A percentile compares a stretch with the other conserved stretches of the same genome.
Conservation (phyloP, 345 rosid genomes). For the Lepidium didymum region DNA sequence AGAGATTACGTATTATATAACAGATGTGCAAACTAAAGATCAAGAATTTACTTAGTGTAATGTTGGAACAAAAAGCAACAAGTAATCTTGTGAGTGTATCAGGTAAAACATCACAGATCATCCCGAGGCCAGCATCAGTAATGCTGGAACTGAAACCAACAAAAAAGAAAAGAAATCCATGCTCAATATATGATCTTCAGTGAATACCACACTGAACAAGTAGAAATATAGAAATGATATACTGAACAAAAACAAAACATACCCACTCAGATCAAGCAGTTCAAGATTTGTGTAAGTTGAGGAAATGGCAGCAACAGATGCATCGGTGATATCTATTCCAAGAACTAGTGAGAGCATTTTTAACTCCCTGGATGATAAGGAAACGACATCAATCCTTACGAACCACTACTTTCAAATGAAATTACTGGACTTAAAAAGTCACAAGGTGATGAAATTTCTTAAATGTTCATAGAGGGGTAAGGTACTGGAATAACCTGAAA, state of each 20-base stretch:
- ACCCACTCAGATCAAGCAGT: constrained; percentile 97
- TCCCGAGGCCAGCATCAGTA: constrained; percentile 92
- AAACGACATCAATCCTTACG: constrained; percentile 3
- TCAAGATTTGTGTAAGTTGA: constrained; percentile 71
- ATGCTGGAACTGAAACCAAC: constrained; percentile 72
- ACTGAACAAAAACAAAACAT: constrained; percentile 30
- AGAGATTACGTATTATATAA: neutral
- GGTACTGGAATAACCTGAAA: constrained; percentile 51
- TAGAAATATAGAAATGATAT: neutral
- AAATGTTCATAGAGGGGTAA: too few relatives aligned
- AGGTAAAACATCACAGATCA: constrained; percentile 90
- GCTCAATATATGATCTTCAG: neutral
- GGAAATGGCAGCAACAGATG: constrained; percentile 88
- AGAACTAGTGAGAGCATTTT: constrained; percentile 93
- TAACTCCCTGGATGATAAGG: constrained; percentile 46
- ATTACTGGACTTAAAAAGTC: neutral
- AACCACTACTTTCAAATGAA: neutral
- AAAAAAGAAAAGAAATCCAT: neutral
- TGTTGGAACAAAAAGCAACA: constrained; percentile 92
- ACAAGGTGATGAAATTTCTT: too few relatives aligned
- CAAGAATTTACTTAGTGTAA: constrained; percentile 78
- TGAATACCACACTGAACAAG: neutral
- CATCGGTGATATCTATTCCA: constrained; percentile 87
- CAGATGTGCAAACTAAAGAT: constrained; percentile 5
- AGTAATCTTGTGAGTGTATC: constrained; percentile 73